These are phyloP conservation scores for Citrus mangshanensis DNA, from an alignment of 345 rosid species.

Conservation along the genomic window DNA sequence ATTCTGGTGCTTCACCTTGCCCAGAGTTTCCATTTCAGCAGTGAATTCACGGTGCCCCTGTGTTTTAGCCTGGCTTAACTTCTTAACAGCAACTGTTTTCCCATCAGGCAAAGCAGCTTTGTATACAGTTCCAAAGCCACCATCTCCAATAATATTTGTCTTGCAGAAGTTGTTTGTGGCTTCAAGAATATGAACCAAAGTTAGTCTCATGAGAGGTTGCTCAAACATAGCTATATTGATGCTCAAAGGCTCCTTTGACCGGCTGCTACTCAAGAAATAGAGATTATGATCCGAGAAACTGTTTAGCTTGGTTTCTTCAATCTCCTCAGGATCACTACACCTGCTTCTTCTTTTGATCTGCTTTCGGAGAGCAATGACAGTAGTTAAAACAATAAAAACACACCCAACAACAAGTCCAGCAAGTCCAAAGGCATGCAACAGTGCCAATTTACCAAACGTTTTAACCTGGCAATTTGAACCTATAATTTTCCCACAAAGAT, in stretches of 20 bases:
- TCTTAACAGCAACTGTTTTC: slow-evolving; percentile 85
- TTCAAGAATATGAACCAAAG: slow-evolving; percentile 68
- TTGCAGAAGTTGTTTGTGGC: slow-evolving; percentile 79
- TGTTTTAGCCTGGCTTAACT: slow-evolving; percentile 78
- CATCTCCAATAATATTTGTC: slow-evolving; percentile 89
- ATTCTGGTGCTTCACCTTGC: slow-evolving; percentile 92
- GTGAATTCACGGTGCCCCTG: slow-evolving; percentile 75
- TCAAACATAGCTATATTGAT: slow-evolving; percentile 85
- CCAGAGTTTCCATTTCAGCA: slow-evolving; percentile 56
- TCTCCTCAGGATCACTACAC: slow-evolving; percentile 42
- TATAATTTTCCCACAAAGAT: slow-evolving; percentile 49
- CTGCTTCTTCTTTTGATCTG: slow-evolving; percentile 35
- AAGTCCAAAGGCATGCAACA: slow-evolving; percentile 49
- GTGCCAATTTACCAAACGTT: slow-evolving; percentile 26
- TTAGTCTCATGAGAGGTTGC: slow-evolving; percentile 77
- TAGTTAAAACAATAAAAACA: slow-evolving; percentile 28
- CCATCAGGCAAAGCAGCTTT: slow-evolving; percentile 62
- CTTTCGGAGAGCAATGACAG: slow-evolving; percentile 39
- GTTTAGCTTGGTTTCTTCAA: slow-evolving; percentile 32
- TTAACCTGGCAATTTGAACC: slow-evolving; percentile 51
- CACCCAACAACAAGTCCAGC: slow-evolving; percentile 46
- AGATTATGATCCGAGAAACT: slow-evolving; percentile 55
- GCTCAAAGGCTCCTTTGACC: slow-evolving; percentile 85
- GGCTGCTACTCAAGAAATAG: slow-evolving; percentile 60
- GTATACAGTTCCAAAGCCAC: slow-evolving; percentile 94